phyloP scores from a whole-genome alignment of 805 yeast species.

The Torulaspora delbrueckii region DNA sequence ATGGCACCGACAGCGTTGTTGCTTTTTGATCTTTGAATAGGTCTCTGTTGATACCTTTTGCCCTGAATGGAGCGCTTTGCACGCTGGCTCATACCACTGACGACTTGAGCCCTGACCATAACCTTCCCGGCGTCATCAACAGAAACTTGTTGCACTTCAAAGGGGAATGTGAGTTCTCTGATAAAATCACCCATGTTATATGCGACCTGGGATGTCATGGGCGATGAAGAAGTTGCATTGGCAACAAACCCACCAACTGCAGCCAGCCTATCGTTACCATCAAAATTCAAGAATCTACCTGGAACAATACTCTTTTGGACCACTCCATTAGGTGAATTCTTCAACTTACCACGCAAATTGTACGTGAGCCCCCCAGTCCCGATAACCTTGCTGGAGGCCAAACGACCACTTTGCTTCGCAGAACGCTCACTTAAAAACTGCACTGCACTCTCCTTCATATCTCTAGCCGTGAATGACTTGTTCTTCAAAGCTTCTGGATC shows the following conservation, averaged over 20 bases:
- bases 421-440: constrained; percentile 36
- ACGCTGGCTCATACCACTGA: constrained; percentile 20
- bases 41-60: constrained; percentile 19
- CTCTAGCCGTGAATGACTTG: constrained; percentile 29
- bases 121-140: constrained; percentile 38
- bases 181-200: constrained; percentile 38
- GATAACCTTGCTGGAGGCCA: constrained; percentile 35
- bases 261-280: constrained; percentile 39
- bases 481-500: constrained; percentile 42
- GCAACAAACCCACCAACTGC: constrained; percentile 59
- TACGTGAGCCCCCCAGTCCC: constrained; percentile 80
- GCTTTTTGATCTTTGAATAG: constrained; percentile 6
- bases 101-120: constrained; percentile 19
- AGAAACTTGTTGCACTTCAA: constrained; percentile 38
- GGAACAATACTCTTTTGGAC: constrained; percentile 52
- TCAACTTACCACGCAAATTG: constrained; percentile 59
- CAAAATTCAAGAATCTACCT: constrained; percentile 56
- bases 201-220: constrained; percentile 35
- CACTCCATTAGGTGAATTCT: constrained; percentile 67
- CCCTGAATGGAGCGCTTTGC: constrained; percentile 18
- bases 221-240: constrained; percentile 27
- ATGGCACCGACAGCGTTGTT: constrained; percentile 13
- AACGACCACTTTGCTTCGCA: constrained; percentile 4
- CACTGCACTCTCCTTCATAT: constrained; percentile 38
- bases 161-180: constrained; percentile 44